Evolutionary conservation across 208 protist species (phyloP).

Genomic region (Trypanosoma congolense): DNA sequence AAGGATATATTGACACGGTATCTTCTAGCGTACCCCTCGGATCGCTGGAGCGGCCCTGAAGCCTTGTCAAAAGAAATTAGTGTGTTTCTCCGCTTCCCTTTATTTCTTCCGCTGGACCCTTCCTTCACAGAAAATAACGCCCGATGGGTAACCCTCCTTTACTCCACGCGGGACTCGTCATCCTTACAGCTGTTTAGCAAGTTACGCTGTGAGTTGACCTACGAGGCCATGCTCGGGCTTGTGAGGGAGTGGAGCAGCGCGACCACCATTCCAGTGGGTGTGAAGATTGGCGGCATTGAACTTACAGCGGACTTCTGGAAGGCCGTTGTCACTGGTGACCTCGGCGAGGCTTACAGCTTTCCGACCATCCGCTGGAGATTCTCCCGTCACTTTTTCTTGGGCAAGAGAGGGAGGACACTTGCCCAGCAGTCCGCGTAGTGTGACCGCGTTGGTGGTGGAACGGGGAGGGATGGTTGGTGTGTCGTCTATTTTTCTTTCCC

Average conservation of each 20-base stretch:
- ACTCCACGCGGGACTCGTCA: constrained; percentile 39
- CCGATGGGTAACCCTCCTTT: constrained; percentile 62
- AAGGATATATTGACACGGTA: constrained; percentile 66
- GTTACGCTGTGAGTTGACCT: constrained; percentile 40
- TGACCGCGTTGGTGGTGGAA: not conserved
- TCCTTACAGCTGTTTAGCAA: constrained; percentile 31
- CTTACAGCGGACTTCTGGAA: constrained; percentile 56
- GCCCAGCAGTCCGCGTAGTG: not conserved
- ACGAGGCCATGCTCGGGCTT: constrained; percentile 31
- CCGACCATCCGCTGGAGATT: constrained; percentile 43
- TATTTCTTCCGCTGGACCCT: constrained; percentile 60
- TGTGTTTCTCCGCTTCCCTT: constrained; percentile 41
- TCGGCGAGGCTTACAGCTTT: constrained; percentile 59
- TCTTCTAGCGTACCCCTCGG: constrained; percentile 27
- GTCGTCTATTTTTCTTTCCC: too few relatives aligned
- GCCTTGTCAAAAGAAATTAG: constrained; percentile 54
- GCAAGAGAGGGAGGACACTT: constrained; percentile 8
- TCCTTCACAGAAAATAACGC: constrained; percentile 67
- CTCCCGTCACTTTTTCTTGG: constrained; percentile 6
- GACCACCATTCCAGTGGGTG: constrained; percentile 31
- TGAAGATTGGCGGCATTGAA: constrained; percentile 28
- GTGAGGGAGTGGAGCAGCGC: constrained; percentile 34
- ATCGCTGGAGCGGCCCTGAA: constrained; percentile 16
- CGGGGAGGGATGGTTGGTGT: not conserved
- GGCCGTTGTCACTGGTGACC: constrained; percentile 48